Evolutionary conservation across 768 basidiomycete genomes (phyloP), one percentile per base, ranked within the genome.

Genomic region (Termitomyces sp.): DNA sequence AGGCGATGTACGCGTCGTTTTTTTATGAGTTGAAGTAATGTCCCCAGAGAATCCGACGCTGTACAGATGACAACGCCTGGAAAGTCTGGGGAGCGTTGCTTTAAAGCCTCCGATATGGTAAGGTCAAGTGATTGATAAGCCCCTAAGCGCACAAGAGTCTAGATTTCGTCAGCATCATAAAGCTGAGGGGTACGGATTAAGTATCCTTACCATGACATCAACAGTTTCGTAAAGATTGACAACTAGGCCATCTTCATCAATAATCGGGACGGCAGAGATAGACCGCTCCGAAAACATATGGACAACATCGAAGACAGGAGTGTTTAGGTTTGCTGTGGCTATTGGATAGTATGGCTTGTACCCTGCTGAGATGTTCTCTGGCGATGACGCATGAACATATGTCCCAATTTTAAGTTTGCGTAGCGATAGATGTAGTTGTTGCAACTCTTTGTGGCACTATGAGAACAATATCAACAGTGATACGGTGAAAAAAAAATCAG

Each of bases 151-250:
- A 99, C 94, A 31, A 99, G 87, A 7, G 95, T 97, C 94, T 98
- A 68, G 44, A 58, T 30, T 33, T 9, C 13, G 39, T 59, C 51
- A 61, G 39, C n/a, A 60, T 55, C 48, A 37, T 20, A 24, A 24
- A 53, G 37, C 36, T 18, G 33, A 27, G 27, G 22, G 13, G 27
- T 63, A 49, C 47, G n/a, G 48, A 36, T 45, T 51, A 62, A 13
- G 27, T 27, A 18, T 49, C 18, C 39, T 80, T 72, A 97, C 95
- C 61, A 98, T 96, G 52, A 99, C 96, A 77, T 99, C 97, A 24
- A 99, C 97, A 6, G 97, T 98, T 74, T 99, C 97, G 70, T 98
- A 99, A 50, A 99, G 74, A 69, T 99, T 95, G 63, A 98, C 82
- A 44, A 99, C 97, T 55, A 95, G 82, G 9, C 96, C 96, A 8